phyloP scores from a whole-genome alignment of 768 basidiomycete species.

The Trametes sanguinea region DNA sequence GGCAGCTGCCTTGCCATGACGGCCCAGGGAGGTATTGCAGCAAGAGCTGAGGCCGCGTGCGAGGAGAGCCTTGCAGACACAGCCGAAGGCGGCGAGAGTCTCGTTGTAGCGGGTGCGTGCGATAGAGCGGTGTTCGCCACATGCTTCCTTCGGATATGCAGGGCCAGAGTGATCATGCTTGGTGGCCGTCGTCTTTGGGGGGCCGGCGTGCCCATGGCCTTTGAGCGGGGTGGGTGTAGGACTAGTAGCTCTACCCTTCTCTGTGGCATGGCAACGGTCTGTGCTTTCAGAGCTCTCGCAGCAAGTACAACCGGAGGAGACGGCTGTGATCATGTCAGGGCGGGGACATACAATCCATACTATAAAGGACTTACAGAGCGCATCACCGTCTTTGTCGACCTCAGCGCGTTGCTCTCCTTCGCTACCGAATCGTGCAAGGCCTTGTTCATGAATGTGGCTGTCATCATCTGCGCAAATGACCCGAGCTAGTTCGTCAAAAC shows the following conservation, averaged over 20 bases:
- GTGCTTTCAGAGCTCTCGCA: neutral
- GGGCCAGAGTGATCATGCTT: constrained; percentile 3
- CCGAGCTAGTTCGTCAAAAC: constrained; percentile 30
- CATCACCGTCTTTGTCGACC: constrained; percentile 3
- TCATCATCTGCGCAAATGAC: constrained; percentile 33
- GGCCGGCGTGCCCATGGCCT: constrained; percentile 5
- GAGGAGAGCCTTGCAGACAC: constrained; percentile 32
- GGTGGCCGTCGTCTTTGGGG: constrained; percentile 22
- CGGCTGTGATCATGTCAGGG: neutral
- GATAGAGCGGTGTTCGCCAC: constrained; percentile 29
- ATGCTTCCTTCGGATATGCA: constrained; percentile 25
- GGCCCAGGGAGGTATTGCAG: constrained; percentile 20
- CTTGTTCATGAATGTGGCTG: constrained; percentile 24
- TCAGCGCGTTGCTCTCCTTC: neutral
- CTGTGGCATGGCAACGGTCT: neutral
- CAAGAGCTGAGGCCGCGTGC: constrained; percentile 31
- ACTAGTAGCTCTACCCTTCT: neutral
- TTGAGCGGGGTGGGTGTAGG: neutral
- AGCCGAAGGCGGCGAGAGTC: constrained; percentile 33
- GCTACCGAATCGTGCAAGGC: too few relatives aligned
- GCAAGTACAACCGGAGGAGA: constrained; percentile 9
- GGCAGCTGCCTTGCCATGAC: constrained; percentile 4
- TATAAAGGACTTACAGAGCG: neutral
- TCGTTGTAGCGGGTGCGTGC: constrained; percentile 31
- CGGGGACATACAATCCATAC: neutral